Base-by-base conservation (phyloP, 768 basidiomycete genomes). In the Myochromella boudieri region DNA sequence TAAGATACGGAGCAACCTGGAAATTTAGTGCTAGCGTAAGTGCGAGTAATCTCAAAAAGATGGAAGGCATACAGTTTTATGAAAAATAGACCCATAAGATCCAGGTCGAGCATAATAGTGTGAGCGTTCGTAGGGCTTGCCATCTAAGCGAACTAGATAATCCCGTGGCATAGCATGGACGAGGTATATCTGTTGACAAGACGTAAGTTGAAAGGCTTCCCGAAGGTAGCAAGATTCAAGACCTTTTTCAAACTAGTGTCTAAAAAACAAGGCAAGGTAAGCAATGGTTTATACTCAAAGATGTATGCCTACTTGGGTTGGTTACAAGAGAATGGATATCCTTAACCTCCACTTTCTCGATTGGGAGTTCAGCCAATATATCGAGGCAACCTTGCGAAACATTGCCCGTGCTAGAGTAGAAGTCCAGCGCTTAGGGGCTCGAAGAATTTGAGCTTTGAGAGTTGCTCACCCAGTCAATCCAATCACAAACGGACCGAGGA, bases 1-100 rank as follows among this genome's bases (percentile, higher is more conserved):
- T 91, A 3, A 92, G 72, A 63, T 90, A 91, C 0, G 91, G 93
- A 1, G 91, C 90, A 25, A 95, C 72, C 88, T 93, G 49, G 1
- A 36, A 50, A 28, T 8, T 9, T 3, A 6, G 37, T 26, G 5
- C 43, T 14, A 26, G 12, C n/a, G n/a, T n/a, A n/a, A n/a, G n/a
- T n/a, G n/a, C n/a, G n/a, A n/a, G n/a, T n/a, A n/a, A n/a, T n/a
- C n/a, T n/a, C 33, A n/a, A 14, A 6, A 34, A 34, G n/a, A 37
- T 22, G 43, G 45, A 10, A 28, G 12, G 56, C 60, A 15, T 49
- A 88, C 92, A 69, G 76, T 81, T 3, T 79, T 73, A 45, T 78
- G 72, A 60, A 97, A 95, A 3, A 73, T 69, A 6, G 88, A 90
- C 1, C 63, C 61, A 63, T 87, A 95, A 4, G 68, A 58, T 11